Percentiles rank a stretch among this genome's conserved stretches.
Conservation (phyloP, 164 flowering plant genomes). For the Santalum album region DNA sequence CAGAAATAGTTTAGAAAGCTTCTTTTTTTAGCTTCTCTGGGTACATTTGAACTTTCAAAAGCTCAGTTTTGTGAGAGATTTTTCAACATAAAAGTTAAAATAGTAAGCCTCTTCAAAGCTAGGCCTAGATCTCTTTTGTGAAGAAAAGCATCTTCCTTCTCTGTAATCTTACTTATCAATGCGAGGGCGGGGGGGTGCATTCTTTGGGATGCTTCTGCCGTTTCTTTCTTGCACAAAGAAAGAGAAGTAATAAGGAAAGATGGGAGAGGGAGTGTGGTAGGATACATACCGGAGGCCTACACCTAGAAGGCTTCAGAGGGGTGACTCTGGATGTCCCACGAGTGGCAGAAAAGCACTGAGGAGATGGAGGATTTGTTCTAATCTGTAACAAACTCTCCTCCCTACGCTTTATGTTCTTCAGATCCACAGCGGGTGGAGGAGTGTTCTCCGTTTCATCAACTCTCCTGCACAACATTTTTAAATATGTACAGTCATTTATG, state of each 20-base stretch:
- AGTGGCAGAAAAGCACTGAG: conserved; percentile 58
- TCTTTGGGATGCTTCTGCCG: too few species aligned
- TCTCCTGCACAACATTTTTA: conserved; percentile 19
- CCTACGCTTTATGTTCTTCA: conserved; percentile 29
- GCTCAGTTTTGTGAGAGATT: too few species aligned
- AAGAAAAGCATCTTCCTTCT: too few species aligned
- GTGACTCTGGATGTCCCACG: conserved; percentile 18
- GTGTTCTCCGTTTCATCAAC: conserved; percentile 39
- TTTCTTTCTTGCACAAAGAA: background rate
- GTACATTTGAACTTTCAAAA: too few species aligned
- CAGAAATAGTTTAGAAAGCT: too few species aligned
- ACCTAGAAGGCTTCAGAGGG: conserved; percentile 26
- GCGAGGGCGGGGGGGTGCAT: too few species aligned
- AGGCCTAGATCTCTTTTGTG: too few species aligned
- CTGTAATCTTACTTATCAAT: too few species aligned
- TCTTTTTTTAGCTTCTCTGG: too few species aligned
- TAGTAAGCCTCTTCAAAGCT: too few species aligned
- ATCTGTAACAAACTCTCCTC: conserved; percentile 35
- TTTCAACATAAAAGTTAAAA: too few species aligned
- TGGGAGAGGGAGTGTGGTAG: background rate
- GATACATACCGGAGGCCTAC: conserved; percentile 32
- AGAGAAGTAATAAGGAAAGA: background rate
- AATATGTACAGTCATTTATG: too few species aligned
- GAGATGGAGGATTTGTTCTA: conserved; percentile 64
- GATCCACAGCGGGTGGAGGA: conserved; percentile 22